A percentile compares a stretch with the other conserved stretches of the same genome.
These are phyloP conservation scores for Scheffersomyces lignicola DNA, from an alignment of 1,139 yeast genomes.

Conservation along the genomic window DNA sequence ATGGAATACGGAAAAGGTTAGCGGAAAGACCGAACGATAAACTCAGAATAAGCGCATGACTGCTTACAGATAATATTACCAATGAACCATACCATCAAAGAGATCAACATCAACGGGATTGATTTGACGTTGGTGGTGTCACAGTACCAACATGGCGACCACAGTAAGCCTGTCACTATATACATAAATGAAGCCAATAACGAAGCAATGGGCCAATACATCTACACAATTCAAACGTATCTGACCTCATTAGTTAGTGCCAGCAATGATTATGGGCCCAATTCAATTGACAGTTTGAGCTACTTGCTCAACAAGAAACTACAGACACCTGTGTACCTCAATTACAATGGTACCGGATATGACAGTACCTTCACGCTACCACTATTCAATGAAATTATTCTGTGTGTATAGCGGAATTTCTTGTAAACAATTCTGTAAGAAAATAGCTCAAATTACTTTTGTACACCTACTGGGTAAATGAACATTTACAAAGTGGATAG, in stretches of 20 bases:
- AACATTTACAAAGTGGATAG: no score
- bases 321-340: constrained; percentile 16
- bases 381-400: constrained; percentile 1
- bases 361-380: constrained; percentile 1
- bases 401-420: no score
- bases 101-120: background rate
- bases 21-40: no score
- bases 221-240: constrained; percentile 17
- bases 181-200: constrained; percentile 17
- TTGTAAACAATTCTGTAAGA: no score
- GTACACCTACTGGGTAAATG: no score
- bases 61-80: no score
- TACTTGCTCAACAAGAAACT: constrained; percentile 16
- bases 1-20: no score
- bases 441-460: no score
- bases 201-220: constrained; percentile 15
- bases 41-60: no score
- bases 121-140: constrained; percentile 11
- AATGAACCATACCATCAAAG: constrained; percentile 1
- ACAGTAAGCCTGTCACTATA: constrained; percentile 14
- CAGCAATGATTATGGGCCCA: constrained; percentile 11
- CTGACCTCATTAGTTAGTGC: constrained; percentile 13
- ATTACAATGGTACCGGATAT: constrained; percentile 13
- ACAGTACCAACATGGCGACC: constrained; percentile 1
- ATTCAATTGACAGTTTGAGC: constrained; percentile 12